Percentiles rank a stretch among this genome's conserved stretches.
These are phyloP conservation scores for Fusarium sp. DNA, from an alignment of 2,329 filamentous ascomycete species.

Conservation along the genomic window DNA sequence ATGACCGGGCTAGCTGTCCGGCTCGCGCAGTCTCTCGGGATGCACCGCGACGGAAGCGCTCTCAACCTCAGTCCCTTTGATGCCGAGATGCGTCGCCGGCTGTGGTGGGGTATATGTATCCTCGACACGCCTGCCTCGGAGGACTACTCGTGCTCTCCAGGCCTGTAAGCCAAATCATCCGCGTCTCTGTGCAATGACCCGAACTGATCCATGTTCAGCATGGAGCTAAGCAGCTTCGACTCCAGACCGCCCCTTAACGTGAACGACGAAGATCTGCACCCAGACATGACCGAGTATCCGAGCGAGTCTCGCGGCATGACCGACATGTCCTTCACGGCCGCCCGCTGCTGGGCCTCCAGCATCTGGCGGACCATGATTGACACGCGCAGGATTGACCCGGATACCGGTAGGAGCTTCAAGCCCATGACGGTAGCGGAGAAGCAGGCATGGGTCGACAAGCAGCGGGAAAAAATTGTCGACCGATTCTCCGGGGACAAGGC, in stretches of 20 bases:
- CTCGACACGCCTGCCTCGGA: slow-evolving; percentile 16
- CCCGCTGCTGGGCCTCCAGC: slow-evolving; percentile 15
- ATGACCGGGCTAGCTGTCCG: slow-evolving; percentile 12
- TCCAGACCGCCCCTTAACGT: slow-evolving; percentile 11
- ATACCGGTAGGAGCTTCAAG: slow-evolving; percentile 15
- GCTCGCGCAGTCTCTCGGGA: slow-evolving; percentile 11
- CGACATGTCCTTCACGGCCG: slow-evolving; percentile 20
- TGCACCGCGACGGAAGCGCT: slow-evolving; percentile 14
- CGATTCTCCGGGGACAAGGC: neutral
- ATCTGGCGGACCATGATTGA: slow-evolving; percentile 22
- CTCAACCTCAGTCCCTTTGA: slow-evolving; percentile 17
- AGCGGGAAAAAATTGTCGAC: neutral
- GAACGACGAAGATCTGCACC: slow-evolving; percentile 9
- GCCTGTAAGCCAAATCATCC: slow-evolving; percentile 8
- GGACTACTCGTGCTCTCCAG: slow-evolving; percentile 9
- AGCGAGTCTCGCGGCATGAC: slow-evolving; percentile 6
- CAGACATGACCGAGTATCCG: slow-evolving; percentile 15
- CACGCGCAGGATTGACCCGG: slow-evolving; percentile 4
- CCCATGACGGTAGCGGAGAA: slow-evolving; percentile 13
- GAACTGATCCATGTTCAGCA: neutral
- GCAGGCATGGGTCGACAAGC: slow-evolving; percentile 5
- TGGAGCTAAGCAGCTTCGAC: slow-evolving; percentile 18
- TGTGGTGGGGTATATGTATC: slow-evolving; percentile 23
- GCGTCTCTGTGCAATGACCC: neutral
- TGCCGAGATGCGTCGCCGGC: slow-evolving; percentile 14